Conservation (phyloP, 805 yeast genomes). For the Saccharomyces jurei region DNA sequence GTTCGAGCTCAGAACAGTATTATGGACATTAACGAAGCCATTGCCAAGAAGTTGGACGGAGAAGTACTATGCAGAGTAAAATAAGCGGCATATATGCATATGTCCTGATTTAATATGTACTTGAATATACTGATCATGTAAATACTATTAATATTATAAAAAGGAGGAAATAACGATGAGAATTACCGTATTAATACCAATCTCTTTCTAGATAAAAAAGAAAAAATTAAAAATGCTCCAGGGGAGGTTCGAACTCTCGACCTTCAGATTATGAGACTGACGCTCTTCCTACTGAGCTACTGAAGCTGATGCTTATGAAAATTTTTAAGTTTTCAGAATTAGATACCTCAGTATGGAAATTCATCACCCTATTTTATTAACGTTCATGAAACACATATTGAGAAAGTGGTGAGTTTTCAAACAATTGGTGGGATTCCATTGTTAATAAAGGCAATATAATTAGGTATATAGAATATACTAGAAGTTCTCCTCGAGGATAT, state of each 20-base stretch:
- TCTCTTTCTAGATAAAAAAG: no score
- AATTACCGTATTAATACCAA: not conserved
- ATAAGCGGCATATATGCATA: constrained; percentile 17
- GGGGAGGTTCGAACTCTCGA: constrained; percentile 25
- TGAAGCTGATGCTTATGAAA: constrained; percentile 5
- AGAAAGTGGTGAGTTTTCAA: no score
- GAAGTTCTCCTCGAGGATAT: no score
- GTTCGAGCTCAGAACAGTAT: constrained; percentile 49
- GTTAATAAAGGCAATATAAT: no score
- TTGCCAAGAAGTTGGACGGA: constrained; percentile 58
- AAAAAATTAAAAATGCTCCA: constrained; percentile 11
- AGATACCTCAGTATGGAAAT: no score
- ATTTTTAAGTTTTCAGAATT: no score
- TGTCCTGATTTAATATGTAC: not conserved
- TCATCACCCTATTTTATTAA: no score
- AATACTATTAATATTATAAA: not conserved
- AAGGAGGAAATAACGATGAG: not conserved
- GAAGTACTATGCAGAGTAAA: constrained; percentile 74
- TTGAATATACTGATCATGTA: not conserved
- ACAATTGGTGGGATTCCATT: no score
- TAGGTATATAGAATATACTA: no score
- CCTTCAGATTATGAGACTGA: constrained; percentile 8
- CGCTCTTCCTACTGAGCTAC: constrained; percentile 24
- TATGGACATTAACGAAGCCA: constrained; percentile 80
- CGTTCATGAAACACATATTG: no score